phyloP scores from a whole-genome alignment of 345 rosid genomes.

The Kernera saxatilis region DNA sequence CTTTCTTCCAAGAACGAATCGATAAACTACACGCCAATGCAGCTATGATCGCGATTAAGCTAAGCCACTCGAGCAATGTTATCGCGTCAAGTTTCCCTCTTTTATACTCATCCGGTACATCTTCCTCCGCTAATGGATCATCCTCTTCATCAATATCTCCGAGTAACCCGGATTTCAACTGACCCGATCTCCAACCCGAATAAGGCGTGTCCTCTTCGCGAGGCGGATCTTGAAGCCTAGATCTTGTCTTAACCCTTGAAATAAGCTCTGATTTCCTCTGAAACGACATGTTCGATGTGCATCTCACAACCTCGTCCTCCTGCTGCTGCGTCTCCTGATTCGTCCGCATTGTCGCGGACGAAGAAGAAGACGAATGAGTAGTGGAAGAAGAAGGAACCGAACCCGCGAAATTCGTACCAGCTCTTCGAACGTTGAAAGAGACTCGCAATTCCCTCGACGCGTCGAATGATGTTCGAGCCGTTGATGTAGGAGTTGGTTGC shows the following conservation, averaged over 20 bases:
- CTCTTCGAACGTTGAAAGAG: conserved; percentile 38
- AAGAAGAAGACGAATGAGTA: conserved; percentile 8
- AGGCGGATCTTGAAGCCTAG: conserved; percentile 71
- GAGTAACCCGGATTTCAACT: conserved; percentile 44
- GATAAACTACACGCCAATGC: conserved; percentile 48
- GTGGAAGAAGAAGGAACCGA: conserved; percentile 16
- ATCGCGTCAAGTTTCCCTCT: conserved; percentile 32
- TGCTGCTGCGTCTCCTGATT: conserved; percentile 10
- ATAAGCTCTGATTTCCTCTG: conserved; percentile 38
- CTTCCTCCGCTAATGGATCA: conserved; percentile 59
- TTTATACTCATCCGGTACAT: conserved; percentile 65
- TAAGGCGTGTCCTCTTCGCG: conserved; percentile 40
- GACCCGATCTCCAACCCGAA: conserved; percentile 51
- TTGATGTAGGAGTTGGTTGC: conserved; percentile 15
- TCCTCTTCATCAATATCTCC: conserved; percentile 54
- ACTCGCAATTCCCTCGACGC: conserved; percentile 42
- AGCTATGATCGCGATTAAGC: conserved; percentile 49
- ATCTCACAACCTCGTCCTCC: conserved; percentile 38
- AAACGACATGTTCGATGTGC: conserved; percentile 50
- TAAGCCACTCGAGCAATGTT: conserved; percentile 62
- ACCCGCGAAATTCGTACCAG: neutral
- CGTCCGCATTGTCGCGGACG: conserved; percentile 17
- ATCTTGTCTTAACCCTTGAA: conserved; percentile 49
- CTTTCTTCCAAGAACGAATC: conserved; percentile 30
- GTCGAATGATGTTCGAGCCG: conserved; percentile 26